Conservation (phyloP, 768 basidiomycete species). For the Boletus patriciae region DNA sequence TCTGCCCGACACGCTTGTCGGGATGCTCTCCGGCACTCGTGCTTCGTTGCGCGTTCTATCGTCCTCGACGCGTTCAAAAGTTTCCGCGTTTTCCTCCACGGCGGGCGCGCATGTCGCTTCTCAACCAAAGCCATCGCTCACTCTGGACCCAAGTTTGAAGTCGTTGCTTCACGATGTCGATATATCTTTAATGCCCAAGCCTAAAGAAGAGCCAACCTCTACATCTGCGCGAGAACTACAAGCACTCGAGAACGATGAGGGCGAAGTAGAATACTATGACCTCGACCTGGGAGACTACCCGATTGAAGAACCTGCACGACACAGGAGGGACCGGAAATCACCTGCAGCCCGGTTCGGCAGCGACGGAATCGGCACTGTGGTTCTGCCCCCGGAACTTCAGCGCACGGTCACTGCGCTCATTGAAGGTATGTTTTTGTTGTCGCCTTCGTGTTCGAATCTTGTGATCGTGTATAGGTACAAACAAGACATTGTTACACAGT, state of each 20-base stretch:
- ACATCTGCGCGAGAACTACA: conserved; percentile 54
- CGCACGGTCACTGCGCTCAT: conserved; percentile 66
- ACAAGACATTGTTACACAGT: conserved; percentile 62
- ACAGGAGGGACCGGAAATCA: conserved; percentile 56
- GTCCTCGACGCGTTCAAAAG: conserved; percentile 22
- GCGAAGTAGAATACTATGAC: conserved; percentile 34
- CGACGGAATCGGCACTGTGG: conserved; percentile 64
- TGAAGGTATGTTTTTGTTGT: conserved; percentile 44
- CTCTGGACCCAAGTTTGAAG: conserved; percentile 66
- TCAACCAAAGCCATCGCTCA: conserved; percentile 58
- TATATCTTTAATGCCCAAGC: conserved; percentile 51
- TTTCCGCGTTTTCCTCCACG: conserved; percentile 34
- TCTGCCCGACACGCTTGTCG: not conserved
- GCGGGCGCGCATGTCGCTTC: conserved; percentile 24
- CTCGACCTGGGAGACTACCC: conserved; percentile 35
- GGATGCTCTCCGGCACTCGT: conserved; percentile 28
- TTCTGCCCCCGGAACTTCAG: conserved; percentile 72
- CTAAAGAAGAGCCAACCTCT: conserved; percentile 17
- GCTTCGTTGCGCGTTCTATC: conserved; percentile 27
- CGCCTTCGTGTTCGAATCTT: conserved; percentile 6
- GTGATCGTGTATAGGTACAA: conserved; percentile 47
- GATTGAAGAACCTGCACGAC: conserved; percentile 25
- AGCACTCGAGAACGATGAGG: conserved; percentile 40
- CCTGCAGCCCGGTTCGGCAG: conserved; percentile 84
- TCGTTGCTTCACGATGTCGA: conserved; percentile 66